Conservation (phyloP, 345 rosid genomes). For the Boechera stricta region DNA sequence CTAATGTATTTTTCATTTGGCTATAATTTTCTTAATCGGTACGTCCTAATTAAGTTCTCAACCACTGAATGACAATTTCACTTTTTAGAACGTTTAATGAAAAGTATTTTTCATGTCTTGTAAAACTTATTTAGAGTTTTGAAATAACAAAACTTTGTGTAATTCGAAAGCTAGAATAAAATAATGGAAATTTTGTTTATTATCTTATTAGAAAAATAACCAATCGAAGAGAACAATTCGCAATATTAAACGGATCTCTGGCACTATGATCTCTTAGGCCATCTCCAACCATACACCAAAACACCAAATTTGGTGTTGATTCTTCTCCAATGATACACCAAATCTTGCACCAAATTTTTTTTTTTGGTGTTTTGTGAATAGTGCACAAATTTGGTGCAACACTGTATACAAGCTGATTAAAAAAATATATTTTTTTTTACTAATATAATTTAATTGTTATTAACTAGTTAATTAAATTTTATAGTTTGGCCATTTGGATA, state of each 20-base stretch:
- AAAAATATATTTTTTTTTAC: no score
- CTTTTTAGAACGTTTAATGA: background rate
- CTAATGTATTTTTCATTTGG: background rate
- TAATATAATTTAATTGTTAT: no score
- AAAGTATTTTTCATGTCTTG: background rate
- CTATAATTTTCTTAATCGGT: conserved; percentile 6
- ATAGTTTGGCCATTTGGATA: no score
- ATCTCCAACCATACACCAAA: no score
- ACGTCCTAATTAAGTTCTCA: background rate
- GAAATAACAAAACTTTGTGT: background rate
- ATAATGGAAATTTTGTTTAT: background rate
- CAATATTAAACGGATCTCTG: conserved; percentile 35
- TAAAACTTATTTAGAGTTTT: background rate
- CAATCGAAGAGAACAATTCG: conserved; percentile 19
- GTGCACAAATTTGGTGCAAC: no score
- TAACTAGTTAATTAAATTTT: no score
- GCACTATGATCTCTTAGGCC: background rate
- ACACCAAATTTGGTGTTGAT: no score
- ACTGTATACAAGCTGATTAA: no score
- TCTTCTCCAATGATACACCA: no score
- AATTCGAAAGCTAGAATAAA: conserved; percentile 2
- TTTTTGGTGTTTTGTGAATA: no score
- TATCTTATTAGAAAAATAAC: background rate
- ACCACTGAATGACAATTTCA: background rate
- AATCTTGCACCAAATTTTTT: no score